Evolutionary conservation across 352 stramenopile genomes (phyloP).

Genomic region (Peronospora belbahrii): DNA sequence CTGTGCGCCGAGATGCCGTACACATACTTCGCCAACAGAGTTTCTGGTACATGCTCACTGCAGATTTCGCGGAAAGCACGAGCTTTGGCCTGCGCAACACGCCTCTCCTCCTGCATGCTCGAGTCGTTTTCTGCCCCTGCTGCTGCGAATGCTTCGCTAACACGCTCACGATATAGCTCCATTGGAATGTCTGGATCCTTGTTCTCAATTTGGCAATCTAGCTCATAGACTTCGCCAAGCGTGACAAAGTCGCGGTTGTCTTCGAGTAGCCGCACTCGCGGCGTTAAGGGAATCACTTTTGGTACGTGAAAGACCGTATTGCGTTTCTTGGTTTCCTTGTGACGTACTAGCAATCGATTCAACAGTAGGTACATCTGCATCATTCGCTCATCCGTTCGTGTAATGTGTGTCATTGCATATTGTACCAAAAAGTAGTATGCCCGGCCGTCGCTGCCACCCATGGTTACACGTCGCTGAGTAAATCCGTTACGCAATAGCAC

Average conservation of each 20-base stretch:
- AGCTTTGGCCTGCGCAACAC: constrained; percentile 53
- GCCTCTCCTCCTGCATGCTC: constrained; percentile 52
- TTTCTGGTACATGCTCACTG: constrained; percentile 69
- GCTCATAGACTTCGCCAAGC: constrained; percentile 81
- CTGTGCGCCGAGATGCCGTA: constrained; percentile 58
- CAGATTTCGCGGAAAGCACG: constrained; percentile 78
- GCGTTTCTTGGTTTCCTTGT: constrained; percentile 84
- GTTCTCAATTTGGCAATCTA: constrained; percentile 55
- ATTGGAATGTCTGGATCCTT: constrained; percentile 74
- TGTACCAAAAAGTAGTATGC: constrained; percentile 89
- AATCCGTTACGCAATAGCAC: constrained; percentile 83
- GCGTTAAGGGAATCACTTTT: constrained; percentile 89
- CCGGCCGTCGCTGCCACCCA: constrained; percentile 86
- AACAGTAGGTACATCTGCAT: constrained; percentile 90
- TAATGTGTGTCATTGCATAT: constrained; percentile 90
- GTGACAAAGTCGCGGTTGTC: constrained; percentile 82
- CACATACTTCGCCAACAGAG: constrained; percentile 81
- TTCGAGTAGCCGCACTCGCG: constrained; percentile 81
- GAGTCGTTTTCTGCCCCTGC: constrained; percentile 23
- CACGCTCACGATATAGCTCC: constrained; percentile 66
- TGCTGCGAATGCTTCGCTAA: constrained; percentile 61
- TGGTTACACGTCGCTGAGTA: constrained; percentile 85
- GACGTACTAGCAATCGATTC: constrained; percentile 74
- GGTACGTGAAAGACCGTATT: constrained; percentile 87
- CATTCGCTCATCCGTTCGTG: constrained; percentile 90